Evolutionary conservation across 805 yeast species (phyloP), one percentile per base, ranked within the genome.

Genomic region (Candida dajiaensis): DNA sequence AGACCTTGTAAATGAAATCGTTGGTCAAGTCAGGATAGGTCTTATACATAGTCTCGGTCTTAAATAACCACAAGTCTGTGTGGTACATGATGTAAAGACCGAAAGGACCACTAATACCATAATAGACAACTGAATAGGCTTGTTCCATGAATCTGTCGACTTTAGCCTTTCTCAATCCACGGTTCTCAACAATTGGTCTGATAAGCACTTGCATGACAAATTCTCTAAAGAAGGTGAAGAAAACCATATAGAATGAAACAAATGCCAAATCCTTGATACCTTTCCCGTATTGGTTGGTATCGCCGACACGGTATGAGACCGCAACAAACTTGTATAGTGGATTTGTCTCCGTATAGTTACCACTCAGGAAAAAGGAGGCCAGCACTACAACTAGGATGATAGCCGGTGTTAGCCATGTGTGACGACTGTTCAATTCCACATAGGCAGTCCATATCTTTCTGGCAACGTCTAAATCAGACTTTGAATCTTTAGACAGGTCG

Each of bases 151-250:
- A 89, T 64, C 99, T 78, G 50, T 77, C 78, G 38, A 80, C 64
- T 65, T 87, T 90, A 19, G 72, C 72, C 19, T 66, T 64, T 36
- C 54, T 70, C 35, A 88, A 59, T 1, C 88, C 88, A 38, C 64
- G 70, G 31, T 49, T 46, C 10, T 28, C 36, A 2, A 97, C 92
- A 31, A 87, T 50, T 8, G 98, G 98, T 56, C 73, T 74, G 49
- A 94, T 77, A 1, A 89, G 58, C 29, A 78, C 71, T 63, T 89
- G 90, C 98, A 94, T 89, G 53, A 80, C 61, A 61, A 94, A 92
- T 66, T 94, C 99, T 58, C 99, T 80, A 53, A 80, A 71, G 62
- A 92, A 94, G 0, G 97, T 85, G 76, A 94, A 90, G 57, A 89
- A 82, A 35, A 94, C 66, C 76, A 92, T 85, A 68, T 87, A 82